Base-by-base conservation (phyloP, 140 eudicot species). In the Senecio squalidus region DNA sequence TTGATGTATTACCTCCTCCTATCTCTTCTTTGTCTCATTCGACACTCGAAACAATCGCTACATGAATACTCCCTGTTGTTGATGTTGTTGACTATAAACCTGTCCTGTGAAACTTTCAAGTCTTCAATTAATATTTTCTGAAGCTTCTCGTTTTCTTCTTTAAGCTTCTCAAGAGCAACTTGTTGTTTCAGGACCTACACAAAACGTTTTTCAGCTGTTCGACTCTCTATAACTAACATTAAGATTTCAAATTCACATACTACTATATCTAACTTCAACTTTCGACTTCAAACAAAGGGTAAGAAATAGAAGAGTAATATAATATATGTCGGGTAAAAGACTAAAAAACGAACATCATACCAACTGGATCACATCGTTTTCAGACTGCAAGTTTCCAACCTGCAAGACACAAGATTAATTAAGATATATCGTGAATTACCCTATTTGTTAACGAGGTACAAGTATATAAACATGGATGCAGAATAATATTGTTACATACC, bases 101-200 rank as follows among this genome's bases (percentile, higher is more conserved):
- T 84, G 60, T 70, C 66, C 0, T 86, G 84, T 17, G 85, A 76
- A 66, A 92, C 62, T 75, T 84, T 87, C 27, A 92, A 79, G 66
- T 92, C 96, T 69, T 87, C 78, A 46, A 92, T 83, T 56, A 87
- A 59, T 69, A 92, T 73, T 40, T 67, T 62, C 22, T 73, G 84
- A 30, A 92, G 86, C 74, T 72, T 87, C 68, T 77, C 94, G 45
- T 87, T 87, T 66, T 92, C 98, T 77, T 84, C 80, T 74, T 80
- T 75, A 41, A 92, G 83, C 71, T 92, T 88, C 55, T 92, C 95
- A 20, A 92, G 84, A 43, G 83, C 78, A 60, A 79, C 64, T 67
- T 92, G 96, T 73, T 92, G 98, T 72, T 82, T 92, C 51, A 92
- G 31, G 23, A 87, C 96, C 96, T 92, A 58, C 54, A 74, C 25